Percentiles rank a stretch among this genome's conserved stretches.
phyloP scores from a whole-genome alignment of 805 yeast species.

The Kodamaea hsintzibuensis region DNA sequence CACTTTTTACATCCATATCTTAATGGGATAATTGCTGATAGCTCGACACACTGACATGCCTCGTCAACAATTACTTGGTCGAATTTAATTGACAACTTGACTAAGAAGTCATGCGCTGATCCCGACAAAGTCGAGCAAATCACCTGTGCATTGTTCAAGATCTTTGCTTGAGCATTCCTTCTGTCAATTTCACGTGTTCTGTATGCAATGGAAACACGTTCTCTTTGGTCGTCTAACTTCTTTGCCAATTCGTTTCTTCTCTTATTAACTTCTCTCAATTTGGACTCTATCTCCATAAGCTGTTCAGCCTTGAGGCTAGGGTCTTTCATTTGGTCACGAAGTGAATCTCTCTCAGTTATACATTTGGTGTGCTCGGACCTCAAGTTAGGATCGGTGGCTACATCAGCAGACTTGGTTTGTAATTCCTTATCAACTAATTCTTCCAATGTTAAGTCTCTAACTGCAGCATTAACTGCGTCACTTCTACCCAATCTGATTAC shows the following conservation, averaged over 20 bases:
- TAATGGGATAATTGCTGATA: slow-evolving; percentile 88
- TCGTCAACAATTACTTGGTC: slow-evolving; percentile 94
- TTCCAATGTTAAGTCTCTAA: slow-evolving; percentile 80
- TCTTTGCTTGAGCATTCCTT: slow-evolving; percentile 69
- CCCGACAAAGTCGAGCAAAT: slow-evolving; percentile 93
- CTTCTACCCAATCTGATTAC: slow-evolving; percentile 87
- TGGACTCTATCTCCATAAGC: slow-evolving; percentile 47
- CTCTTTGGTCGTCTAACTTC: slow-evolving; percentile 77
- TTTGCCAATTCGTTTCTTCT: slow-evolving; percentile 69
- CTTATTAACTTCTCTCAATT: slow-evolving; percentile 56
- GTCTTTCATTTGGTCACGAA: slow-evolving; percentile 43
- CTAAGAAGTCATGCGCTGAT: slow-evolving; percentile 85
- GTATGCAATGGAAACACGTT: slow-evolving; percentile 61
- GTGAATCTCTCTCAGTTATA: slow-evolving; percentile 55
- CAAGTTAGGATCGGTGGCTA: slow-evolving; percentile 48
- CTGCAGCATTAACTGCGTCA: slow-evolving; percentile 83
- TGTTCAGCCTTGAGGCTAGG: slow-evolving; percentile 38
- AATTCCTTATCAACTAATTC: slow-evolving; percentile 73
- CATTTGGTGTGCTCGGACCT: slow-evolving; percentile 53
- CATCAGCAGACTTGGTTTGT: slow-evolving; percentile 32
- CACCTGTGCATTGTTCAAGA: slow-evolving; percentile 74
- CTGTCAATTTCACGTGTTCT: slow-evolving; percentile 79
- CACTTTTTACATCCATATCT: slow-evolving; percentile 88
- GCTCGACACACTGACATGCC: slow-evolving; percentile 95
- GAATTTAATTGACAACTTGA: slow-evolving; percentile 71